Percentiles rank a stretch among this genome's conserved stretches.
These are phyloP conservation scores for Endotrypanum monterogeii DNA, from an alignment of 208 protist species.

Conservation along the genomic window DNA sequence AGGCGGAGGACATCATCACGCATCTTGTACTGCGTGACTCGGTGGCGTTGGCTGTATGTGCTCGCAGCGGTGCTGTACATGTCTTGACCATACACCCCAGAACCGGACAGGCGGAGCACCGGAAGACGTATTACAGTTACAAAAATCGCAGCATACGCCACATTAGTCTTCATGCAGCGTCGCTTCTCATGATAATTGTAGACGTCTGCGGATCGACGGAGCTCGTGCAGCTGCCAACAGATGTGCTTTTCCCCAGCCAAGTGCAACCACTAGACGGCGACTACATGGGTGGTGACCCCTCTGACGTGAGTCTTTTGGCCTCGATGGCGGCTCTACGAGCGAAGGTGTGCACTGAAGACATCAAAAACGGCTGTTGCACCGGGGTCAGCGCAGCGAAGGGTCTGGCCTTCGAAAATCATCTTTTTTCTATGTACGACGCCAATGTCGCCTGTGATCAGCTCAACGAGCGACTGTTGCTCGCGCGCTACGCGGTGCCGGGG, in stretches of 20 bases:
- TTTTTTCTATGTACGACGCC: conserved; percentile 18
- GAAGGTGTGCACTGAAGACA: conserved; percentile 30
- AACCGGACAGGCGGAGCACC: conserved; percentile 20
- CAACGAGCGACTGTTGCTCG: conserved; percentile 47
- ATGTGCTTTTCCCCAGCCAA: conserved; percentile 9
- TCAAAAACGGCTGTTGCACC: conserved; percentile 10
- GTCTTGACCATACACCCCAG: conserved; percentile 32
- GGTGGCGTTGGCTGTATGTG: conserved; percentile 38
- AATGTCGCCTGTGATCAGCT: conserved; percentile 28
- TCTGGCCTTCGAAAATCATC: too few species aligned
- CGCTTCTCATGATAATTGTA: conserved; percentile 59
- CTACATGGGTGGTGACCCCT: conserved; percentile 3
- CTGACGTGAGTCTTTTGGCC: conserved; percentile 14
- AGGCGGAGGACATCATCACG: conserved; percentile 22
- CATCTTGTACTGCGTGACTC: conserved; percentile 27
- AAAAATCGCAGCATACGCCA: conserved; percentile 39
- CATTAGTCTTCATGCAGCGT: conserved; percentile 44
- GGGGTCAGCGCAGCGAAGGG: neutral
- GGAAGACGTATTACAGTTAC: conserved; percentile 40
- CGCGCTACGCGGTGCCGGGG: conserved; percentile 47
- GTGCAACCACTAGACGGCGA: conserved; percentile 7
- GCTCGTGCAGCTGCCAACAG: conserved; percentile 51
- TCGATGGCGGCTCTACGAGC: conserved; percentile 30
- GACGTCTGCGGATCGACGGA: conserved; percentile 57
- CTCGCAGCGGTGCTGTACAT: conserved; percentile 37